Base-by-base conservation (phyloP, 208 protist species). In the Tetramitus jugosus region DNA sequence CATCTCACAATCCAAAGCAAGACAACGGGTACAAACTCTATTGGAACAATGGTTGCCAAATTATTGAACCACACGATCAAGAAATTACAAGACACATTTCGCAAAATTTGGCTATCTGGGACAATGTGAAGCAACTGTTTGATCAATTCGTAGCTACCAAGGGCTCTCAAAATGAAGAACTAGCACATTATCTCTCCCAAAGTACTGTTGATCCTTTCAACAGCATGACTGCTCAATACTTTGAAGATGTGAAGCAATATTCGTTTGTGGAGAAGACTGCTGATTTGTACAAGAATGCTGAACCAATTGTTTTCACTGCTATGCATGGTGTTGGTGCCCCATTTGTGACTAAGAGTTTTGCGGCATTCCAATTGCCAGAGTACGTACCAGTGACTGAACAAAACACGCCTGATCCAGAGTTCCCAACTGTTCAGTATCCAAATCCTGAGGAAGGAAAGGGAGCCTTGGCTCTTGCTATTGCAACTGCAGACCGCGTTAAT, bases 11-110 rank as follows among this genome's bases (percentile, higher is more conserved):
- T 87, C 95, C 97, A 23, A 98, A 98, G 84, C 82, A 94, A 40
- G 94, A 99, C 89, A 99, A 99, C 85, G 97, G 97, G 35, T 99
- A 98, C 85, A 99, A 99, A 84, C 92, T 99, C 17, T 98, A 98
- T 85, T 98, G 94, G 92, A 72, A 82, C 3, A 97, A 96, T 84
- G 95, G 93, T 31, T 87, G 88, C 14, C 93, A 97, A 84, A 97
- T 98, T 80, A 89, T 97, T 68, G 53, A 90, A 26, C 97, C 97
- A 23, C 86, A 91, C 77, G 97, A 99, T 81, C 83, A 82, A n/a
- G 87, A 81, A 31, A 98, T 99, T 81, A 81, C 89, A 20, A 76
- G 69, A 29, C 8, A 64, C 39, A 99, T 99, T 80, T 56, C 89
- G 20, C 71, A 80, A 43, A 92, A 97, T 80, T 87, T 96, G 33